A percentile compares a stretch with the other conserved stretches of the same genome.
Conservation (phyloP, 305 asterid genomes). For the Plantago lanceolata region DNA sequence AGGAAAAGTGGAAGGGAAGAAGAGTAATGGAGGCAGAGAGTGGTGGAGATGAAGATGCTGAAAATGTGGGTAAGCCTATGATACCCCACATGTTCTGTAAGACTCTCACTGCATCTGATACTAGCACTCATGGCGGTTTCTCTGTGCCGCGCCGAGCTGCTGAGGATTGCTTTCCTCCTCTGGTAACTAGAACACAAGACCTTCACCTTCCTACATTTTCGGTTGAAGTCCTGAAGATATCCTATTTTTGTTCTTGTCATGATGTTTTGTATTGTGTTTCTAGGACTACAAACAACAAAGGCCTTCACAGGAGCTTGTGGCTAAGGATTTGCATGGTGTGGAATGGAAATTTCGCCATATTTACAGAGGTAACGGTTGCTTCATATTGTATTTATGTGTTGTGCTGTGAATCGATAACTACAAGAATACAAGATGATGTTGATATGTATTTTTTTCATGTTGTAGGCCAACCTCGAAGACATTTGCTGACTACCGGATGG, state of each 20-base stretch:
- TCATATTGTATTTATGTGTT: neutral
- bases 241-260: neutral
- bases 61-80: constrained; percentile 49
- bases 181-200: constrained; percentile 38
- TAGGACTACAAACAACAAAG: constrained; percentile 90
- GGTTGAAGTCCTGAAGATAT: no score
- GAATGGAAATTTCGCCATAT: constrained; percentile 97
- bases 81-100: constrained; percentile 97
- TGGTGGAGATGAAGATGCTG: constrained; percentile 65
- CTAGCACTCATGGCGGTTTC: constrained; percentile 99
- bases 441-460: constrained; percentile 16
- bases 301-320: constrained; percentile 91
- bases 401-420: neutral
- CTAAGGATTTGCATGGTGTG: constrained; percentile 85
- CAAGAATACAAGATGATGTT: neutral
- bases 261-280: neutral
- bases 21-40: constrained; percentile 49
- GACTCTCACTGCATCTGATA: constrained; percentile 97
- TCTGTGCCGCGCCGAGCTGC: constrained; percentile 99
- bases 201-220: no score
- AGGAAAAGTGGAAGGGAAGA: constrained; percentile 64
- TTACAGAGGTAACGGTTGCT: constrained; percentile 56
- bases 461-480: constrained; percentile 99
- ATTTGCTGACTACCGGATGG: constrained; percentile 98
- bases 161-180: constrained; percentile 97